phyloP scores from a whole-genome alignment of 257 asterid species.

The Solanum ossicruentum region DNA sequence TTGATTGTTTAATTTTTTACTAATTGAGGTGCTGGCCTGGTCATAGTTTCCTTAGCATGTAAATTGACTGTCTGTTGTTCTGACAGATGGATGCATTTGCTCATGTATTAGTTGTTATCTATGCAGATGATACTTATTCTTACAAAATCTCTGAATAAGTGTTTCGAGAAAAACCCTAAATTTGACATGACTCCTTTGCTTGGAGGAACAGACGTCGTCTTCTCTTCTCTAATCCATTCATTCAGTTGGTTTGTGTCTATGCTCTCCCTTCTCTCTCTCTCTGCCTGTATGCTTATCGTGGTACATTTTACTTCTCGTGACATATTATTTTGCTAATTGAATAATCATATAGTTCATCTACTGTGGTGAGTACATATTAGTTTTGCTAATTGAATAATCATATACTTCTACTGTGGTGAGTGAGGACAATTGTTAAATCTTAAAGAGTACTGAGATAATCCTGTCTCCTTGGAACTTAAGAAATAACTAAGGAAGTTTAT shows the following conservation, averaged over 20 bases:
- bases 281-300: not conserved
- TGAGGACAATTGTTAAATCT: not conserved
- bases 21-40: not conserved
- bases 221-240: conserved; percentile 94
- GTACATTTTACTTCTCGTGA: not conserved
- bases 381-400: not conserved
- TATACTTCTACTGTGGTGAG: not conserved
- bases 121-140: conserved; percentile 94
- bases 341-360: no score
- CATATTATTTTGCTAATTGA: not conserved
- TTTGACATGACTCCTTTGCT: conserved; percentile 96
- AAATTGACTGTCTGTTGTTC: not conserved
- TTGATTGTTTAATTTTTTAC: not conserved
- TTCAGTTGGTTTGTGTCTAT: conserved; percentile 67
- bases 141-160: conserved; percentile 85
- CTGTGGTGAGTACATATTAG: no score
- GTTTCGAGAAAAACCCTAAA: conserved; percentile 94
- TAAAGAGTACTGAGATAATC: not conserved
- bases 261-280: conserved; percentile 1
- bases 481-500: not conserved
- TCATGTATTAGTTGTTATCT: conserved; percentile 10
- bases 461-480: not conserved
- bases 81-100: not conserved
- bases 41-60: not conserved
- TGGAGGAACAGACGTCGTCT: conserved; percentile 92